Conservation (phyloP, 257 asterid genomes). For the Solanum corneliomulleri region DNA sequence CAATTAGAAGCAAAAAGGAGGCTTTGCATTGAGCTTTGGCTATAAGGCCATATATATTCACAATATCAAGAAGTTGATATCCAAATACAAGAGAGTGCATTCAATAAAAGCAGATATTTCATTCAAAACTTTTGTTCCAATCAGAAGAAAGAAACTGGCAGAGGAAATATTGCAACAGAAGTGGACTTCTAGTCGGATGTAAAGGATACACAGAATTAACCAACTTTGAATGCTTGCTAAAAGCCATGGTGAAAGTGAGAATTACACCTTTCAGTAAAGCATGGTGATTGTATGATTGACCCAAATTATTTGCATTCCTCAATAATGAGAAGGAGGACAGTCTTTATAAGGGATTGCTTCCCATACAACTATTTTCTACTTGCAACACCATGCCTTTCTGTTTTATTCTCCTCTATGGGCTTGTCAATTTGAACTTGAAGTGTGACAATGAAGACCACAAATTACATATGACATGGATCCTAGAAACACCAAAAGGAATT, state of each 20-base stretch:
- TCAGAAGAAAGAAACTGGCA: background rate
- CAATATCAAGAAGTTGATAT: background rate
- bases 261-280: background rate
- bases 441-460: background rate
- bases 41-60: background rate
- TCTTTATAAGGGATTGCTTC: background rate
- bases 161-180: background rate
- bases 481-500: background rate
- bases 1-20: constrained; percentile 29
- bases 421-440: background rate
- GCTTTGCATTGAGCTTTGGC: background rate
- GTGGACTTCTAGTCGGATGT: background rate
- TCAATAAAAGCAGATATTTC: background rate
- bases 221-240: background rate
- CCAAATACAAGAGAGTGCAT: background rate
- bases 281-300: background rate
- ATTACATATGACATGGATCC: background rate
- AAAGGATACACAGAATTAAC: background rate
- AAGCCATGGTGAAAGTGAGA: background rate
- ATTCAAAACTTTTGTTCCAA: background rate
- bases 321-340: background rate
- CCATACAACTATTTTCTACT: background rate
- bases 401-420: no score
- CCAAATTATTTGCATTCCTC: background rate
- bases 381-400: background rate